These are phyloP conservation scores for Silene latifolia DNA, from an alignment of 148 eudicot species.

Conservation along the genomic window DNA sequence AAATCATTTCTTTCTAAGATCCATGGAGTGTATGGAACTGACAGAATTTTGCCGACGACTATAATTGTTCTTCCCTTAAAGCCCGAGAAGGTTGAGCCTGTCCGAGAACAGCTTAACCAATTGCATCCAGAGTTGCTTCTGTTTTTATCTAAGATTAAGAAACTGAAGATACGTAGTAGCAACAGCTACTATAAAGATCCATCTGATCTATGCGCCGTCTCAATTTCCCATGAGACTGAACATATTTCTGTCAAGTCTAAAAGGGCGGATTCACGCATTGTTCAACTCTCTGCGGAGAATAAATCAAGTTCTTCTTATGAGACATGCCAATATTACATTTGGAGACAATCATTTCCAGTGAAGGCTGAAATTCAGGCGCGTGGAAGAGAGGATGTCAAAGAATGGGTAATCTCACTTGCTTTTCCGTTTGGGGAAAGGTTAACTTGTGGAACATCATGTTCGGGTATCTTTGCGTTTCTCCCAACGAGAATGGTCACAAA, in stretches of 20 bases:
- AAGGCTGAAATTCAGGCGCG: constrained; percentile 22
- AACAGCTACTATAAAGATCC: constrained; percentile 4
- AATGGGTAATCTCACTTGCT: constrained; percentile 35
- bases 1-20: constrained; percentile 24
- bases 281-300: constrained; percentile 25
- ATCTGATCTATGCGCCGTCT: constrained; percentile 23
- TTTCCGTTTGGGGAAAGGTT: constrained; percentile 42
- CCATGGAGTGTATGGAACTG: constrained; percentile 26
- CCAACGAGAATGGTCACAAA: constrained; percentile 41
- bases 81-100: constrained; percentile 31
- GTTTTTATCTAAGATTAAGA: constrained; percentile 32
- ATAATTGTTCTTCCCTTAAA: constrained; percentile 43
- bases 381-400: constrained; percentile 31
- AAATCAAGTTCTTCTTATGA: constrained; percentile 1
- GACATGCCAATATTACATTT: constrained; percentile 33
- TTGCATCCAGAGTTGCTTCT: constrained; percentile 43
- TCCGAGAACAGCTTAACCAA: constrained; percentile 27
- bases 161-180: constrained; percentile 23
- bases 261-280: constrained; percentile 25
- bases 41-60: constrained; percentile 21
- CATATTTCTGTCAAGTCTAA: constrained; percentile 12
- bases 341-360: constrained; percentile 37
- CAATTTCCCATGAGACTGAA: constrained; percentile 29
- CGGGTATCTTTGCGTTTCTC: constrained; percentile 37
- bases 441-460: constrained; percentile 23